Conservation (phyloP, 805 yeast species). For the Saturnispora besseyi region DNA sequence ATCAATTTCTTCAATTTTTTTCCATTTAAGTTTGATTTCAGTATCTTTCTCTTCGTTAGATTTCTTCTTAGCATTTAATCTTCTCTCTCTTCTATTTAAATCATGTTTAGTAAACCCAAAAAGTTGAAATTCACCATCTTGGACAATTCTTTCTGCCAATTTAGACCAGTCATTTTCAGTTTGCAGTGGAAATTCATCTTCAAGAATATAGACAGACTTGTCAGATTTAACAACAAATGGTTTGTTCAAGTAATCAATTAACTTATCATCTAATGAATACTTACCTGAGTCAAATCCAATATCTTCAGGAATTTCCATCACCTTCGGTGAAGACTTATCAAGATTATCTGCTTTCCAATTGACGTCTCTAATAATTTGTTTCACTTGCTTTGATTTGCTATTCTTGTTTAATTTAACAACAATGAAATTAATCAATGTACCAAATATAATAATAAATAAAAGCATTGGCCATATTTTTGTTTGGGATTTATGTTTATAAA, state of each 20-base stretch:
- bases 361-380: conserved; percentile 13
- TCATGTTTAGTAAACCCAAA: conserved; percentile 11
- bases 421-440: conserved; percentile 10
- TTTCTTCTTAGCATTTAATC: conserved; percentile 6
- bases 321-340: conserved; percentile 8
- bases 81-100: conserved; percentile 13
- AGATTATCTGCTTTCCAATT: conserved; percentile 14
- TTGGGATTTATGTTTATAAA: conserved; percentile 13
- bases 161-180: conserved; percentile 10
- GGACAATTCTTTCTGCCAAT: conserved; percentile 7
- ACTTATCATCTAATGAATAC: conserved; percentile 11
- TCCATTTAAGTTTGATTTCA: conserved; percentile 7
- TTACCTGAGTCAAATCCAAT: conserved; percentile 5
- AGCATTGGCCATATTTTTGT: conserved; percentile 4
- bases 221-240: conserved; percentile 17
- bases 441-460: conserved; percentile 4
- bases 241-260: conserved; percentile 14
- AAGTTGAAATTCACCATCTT: conserved; percentile 12
- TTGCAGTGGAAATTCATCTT: conserved; percentile 9
- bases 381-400: conserved; percentile 13
- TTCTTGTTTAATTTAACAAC: conserved; percentile 10
- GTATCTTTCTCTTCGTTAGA: neutral
- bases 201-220: conserved; percentile 10
- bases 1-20: conserved; percentile 9
- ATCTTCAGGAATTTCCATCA: conserved; percentile 13